Base-by-base conservation (phyloP, 768 basidiomycete species). In the Russula brevipes region DNA sequence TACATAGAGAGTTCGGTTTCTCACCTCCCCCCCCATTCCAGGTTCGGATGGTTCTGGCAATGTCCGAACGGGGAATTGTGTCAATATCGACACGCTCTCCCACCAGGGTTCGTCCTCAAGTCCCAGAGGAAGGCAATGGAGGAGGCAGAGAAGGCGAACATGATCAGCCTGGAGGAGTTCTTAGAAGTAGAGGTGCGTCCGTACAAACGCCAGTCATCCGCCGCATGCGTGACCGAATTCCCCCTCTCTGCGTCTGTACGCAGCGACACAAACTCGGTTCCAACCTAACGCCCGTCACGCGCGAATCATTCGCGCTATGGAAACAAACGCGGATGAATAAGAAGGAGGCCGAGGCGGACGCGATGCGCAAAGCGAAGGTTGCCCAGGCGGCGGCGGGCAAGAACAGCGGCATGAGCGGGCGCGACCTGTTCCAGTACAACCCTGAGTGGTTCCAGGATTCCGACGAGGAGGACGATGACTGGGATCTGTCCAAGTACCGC, bases 361-460 rank as follows among this genome's bases (percentile, higher is more conserved):
- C 85, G 0, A 16, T 86, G 65, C 83, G 83, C 69, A 93, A 90
- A 73, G 82, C 91, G 31, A 97, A 97, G 76, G 87, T 91, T n/a
- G 71, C 83, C 6, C 88, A 92, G 66, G 82, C 80, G 68, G 83
- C 87, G 3, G 94, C 94, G 3, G 96, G 95, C 63, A 98, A 98
- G 84, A 86, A 78, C 72, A 82, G 77, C 39, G 97, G 97, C 52
- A 94, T 99, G 93, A 92, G 89, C 62, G 97, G 97, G 56, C 82
- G 93, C 75, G 97, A 98, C 76, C 78, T 99, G 89, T 96, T 97
- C 83, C 88, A 91, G 77, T 96, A 91, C 84, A 94, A 95, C 75
- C 89, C 93, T 17, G 91, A 94, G 70, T 93, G 91, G 89, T 94
- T 94, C 78, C 84, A 87, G 67, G 93, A 93, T 69, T 82, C 87